A percentile compares a stretch with the other conserved stretches of the same genome.
Evolutionary conservation across 306 rosid genomes (phyloP).

Genomic region (Rosa lucieae): DNA sequence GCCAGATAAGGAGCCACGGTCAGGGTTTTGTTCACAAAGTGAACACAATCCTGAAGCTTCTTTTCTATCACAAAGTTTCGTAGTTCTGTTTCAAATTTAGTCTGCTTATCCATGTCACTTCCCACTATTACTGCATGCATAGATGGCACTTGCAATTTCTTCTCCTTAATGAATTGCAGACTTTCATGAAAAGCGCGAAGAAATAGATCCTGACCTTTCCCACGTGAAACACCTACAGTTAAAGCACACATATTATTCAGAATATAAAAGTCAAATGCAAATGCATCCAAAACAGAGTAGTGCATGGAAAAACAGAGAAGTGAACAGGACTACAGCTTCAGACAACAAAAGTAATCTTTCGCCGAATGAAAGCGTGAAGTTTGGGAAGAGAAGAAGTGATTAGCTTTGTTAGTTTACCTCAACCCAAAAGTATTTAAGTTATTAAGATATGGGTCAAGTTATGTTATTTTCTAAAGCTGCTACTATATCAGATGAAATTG

Average conservation of each 20-base stretch:
- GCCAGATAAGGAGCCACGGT: constrained; percentile 92
- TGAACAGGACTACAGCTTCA: background rate
- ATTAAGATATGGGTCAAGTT: background rate
- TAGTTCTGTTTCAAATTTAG: constrained; percentile 68
- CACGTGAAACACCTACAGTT: constrained; percentile 87
- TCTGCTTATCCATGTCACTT: constrained; percentile 86
- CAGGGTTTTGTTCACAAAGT: constrained; percentile 89
- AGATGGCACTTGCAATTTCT: constrained; percentile 75
- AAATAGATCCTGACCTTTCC: constrained; percentile 96
- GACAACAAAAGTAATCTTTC: background rate
- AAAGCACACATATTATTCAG: constrained; percentile 23
- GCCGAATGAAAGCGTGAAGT: background rate
- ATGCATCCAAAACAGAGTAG: background rate
- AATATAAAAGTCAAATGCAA: background rate
- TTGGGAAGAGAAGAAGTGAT: background rate
- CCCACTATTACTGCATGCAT: constrained; percentile 92
- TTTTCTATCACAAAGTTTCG: constrained; percentile 69
- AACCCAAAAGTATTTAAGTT: background rate
- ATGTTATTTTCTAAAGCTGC: background rate
- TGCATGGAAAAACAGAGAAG: background rate
- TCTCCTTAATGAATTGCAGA: constrained; percentile 60
- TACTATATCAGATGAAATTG: background rate
- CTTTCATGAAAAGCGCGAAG: constrained; percentile 76
- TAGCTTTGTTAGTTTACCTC: background rate
- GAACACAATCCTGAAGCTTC: constrained; percentile 75